These are phyloP conservation scores for Rutstroemia sp. DNA, from an alignment of 2,329 filamentous ascomycete species.

Conservation along the genomic window DNA sequence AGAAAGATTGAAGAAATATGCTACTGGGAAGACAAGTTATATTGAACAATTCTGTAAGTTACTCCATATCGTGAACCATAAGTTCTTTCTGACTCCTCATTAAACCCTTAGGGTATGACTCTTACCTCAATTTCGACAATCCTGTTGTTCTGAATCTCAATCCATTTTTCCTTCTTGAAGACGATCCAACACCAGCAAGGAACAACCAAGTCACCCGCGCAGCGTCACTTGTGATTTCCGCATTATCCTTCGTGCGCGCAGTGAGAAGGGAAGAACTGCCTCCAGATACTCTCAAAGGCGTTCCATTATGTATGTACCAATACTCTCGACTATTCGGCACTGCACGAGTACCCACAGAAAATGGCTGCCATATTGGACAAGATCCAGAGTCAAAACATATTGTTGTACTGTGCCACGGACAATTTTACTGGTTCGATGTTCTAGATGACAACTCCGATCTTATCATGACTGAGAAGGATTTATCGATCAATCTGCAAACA, in stretches of 20 bases:
- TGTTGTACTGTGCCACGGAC: slow-evolving; percentile 86
- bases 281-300: slow-evolving; percentile 76
- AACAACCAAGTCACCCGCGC: slow-evolving; percentile 96
- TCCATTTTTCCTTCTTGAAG: slow-evolving; percentile 93
- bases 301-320: slow-evolving; percentile 95
- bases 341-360: slow-evolving; percentile 84
- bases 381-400: slow-evolving; percentile 90
- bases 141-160: slow-evolving; percentile 96
- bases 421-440: slow-evolving; percentile 99
- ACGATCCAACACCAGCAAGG: slow-evolving; percentile 91
- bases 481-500: slow-evolving; percentile 83
- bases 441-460: slow-evolving; percentile 89
- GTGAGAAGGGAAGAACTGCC: slow-evolving; percentile 89
- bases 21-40: slow-evolving; percentile 84
- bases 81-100: background rate
- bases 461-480: slow-evolving; percentile 95
- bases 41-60: slow-evolving; percentile 96
- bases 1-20: slow-evolving; percentile 84
- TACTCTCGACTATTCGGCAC: slow-evolving; percentile 94
- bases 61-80: background rate
- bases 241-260: slow-evolving; percentile 85
- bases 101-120: slow-evolving; percentile 78
- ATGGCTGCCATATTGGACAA: slow-evolving; percentile 93
- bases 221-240: slow-evolving; percentile 83
- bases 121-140: slow-evolving; percentile 96